A percentile compares a stretch with the other conserved stretches of the same genome.
Conservation (phyloP, 495 filamentous ascomycete genomes). For the Penicillium samsonianum region DNA sequence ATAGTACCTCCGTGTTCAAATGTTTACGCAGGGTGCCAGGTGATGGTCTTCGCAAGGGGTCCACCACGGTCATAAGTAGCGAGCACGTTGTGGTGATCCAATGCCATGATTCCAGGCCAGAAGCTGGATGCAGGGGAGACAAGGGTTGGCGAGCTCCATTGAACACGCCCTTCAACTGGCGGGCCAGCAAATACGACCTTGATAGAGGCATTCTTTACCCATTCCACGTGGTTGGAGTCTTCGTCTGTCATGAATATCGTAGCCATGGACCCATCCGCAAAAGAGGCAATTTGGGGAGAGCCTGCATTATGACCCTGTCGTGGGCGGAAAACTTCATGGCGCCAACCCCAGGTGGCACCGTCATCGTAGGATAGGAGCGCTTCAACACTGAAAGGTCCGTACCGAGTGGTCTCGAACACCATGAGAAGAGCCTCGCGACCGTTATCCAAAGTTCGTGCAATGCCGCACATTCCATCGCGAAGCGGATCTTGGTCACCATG, state of each 20-base stretch:
- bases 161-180: constrained; percentile 39
- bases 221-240: constrained; percentile 39
- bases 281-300: constrained; percentile 58
- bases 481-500: constrained; percentile 45
- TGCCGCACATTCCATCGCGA: constrained; percentile 65
- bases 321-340: constrained; percentile 53
- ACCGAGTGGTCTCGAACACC: constrained; percentile 58
- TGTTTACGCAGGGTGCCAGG: constrained; percentile 22
- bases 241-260: constrained; percentile 66
- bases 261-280: constrained; percentile 57
- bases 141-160: constrained; percentile 33
- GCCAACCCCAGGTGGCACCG: constrained; percentile 52
- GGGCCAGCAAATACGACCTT: constrained; percentile 42
- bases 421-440: constrained; percentile 52
- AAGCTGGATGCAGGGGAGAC: constrained; percentile 39
- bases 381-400: constrained; percentile 55
- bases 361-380: constrained; percentile 59
- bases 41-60: constrained; percentile 38
- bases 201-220: constrained; percentile 43
- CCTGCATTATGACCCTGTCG: constrained; percentile 52
- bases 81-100: constrained; percentile 39
- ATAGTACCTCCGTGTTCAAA: background rate
- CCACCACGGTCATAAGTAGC: constrained; percentile 47
- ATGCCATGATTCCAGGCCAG: constrained; percentile 46
- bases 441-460: constrained; percentile 45